Percentiles rank a stretch among this genome's conserved stretches.
Evolutionary conservation across 306 rosid species (phyloP).

Genomic region (Cicer bijugum): DNA sequence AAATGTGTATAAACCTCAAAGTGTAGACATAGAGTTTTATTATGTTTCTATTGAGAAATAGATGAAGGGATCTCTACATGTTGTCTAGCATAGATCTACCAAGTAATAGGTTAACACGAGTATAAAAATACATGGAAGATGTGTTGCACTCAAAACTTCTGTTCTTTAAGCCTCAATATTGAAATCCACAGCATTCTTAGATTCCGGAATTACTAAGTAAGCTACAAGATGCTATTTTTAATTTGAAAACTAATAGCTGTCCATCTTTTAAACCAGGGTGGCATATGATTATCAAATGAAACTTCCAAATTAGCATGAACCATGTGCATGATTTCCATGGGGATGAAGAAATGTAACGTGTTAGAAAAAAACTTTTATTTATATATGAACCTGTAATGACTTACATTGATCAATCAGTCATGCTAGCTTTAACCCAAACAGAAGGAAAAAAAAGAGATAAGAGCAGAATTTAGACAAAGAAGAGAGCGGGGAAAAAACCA

Average conservation of each 20-base stretch:
- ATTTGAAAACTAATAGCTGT: slow-evolving; percentile 17
- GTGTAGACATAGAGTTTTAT: not conserved
- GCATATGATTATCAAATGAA: slow-evolving; percentile 9
- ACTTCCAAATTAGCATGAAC: slow-evolving; percentile 42
- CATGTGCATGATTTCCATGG: slow-evolving; percentile 19
- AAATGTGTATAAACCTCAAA: not conserved
- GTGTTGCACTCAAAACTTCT: slow-evolving; percentile 21
- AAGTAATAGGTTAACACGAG: not conserved
- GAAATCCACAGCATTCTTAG: slow-evolving; percentile 17
- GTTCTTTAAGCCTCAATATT: slow-evolving; percentile 5
- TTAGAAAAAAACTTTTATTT: slow-evolving; percentile 42
- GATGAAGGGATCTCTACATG: not conserved
- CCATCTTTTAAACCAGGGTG: slow-evolving; percentile 15
- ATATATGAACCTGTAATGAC: slow-evolving; percentile 44
- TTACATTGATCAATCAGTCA: slow-evolving; percentile 47
- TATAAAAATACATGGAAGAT: not conserved
- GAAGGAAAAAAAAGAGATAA: slow-evolving; percentile 17
- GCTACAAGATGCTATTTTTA: slow-evolving; percentile 22
- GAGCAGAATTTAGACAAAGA: slow-evolving; percentile 42
- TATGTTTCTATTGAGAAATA: not conserved
- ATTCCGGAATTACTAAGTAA: not conserved
- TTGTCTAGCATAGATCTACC: slow-evolving; percentile 1
- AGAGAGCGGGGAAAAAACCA: slow-evolving; percentile 25
- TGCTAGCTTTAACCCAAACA: slow-evolving; percentile 32
- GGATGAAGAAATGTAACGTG: slow-evolving; percentile 13